Conservation (phyloP, 2,329 filamentous ascomycete species). For the Pseudocercospora cruenta region DNA sequence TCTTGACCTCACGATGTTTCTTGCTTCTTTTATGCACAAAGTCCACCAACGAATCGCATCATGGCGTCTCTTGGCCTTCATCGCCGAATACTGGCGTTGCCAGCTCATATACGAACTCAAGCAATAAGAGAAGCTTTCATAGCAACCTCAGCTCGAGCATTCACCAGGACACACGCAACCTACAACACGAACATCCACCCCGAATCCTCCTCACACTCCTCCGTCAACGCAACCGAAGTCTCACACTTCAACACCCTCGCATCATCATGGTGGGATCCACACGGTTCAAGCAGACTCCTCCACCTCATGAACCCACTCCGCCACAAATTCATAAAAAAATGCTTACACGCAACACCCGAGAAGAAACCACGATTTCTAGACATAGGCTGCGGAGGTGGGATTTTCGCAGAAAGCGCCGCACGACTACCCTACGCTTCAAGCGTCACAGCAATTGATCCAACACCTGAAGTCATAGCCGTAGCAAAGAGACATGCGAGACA, state of each 20-base stretch:
- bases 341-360: conserved; percentile 51
- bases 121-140: conserved; percentile 14
- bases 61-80: conserved; percentile 13
- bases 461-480: conserved; percentile 71
- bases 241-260: conserved; percentile 94
- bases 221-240: conserved; percentile 86
- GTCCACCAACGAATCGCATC: neutral
- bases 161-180: conserved; percentile 19
- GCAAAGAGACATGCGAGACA: conserved; percentile 74
- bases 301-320: conserved; percentile 98
- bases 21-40: neutral
- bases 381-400: conserved; percentile 92
- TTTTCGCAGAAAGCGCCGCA: conserved; percentile 88
- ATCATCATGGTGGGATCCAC: conserved; percentile 94
- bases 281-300: conserved; percentile 86
- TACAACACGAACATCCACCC: conserved; percentile 28
- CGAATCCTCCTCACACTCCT: conserved; percentile 46
- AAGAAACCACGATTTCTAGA: conserved; percentile 74
- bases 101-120: conserved; percentile 14
- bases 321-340: conserved; percentile 84
- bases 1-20: neutral
- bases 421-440: conserved; percentile 64
- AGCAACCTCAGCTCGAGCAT: neutral
- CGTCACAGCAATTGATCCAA: conserved; percentile 80
- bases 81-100: conserved; percentile 15